Evolutionary conservation across 257 asterid species (phyloP), one percentile per base, ranked within the genome.

Genomic region (Nicotiana obtusifolia): DNA sequence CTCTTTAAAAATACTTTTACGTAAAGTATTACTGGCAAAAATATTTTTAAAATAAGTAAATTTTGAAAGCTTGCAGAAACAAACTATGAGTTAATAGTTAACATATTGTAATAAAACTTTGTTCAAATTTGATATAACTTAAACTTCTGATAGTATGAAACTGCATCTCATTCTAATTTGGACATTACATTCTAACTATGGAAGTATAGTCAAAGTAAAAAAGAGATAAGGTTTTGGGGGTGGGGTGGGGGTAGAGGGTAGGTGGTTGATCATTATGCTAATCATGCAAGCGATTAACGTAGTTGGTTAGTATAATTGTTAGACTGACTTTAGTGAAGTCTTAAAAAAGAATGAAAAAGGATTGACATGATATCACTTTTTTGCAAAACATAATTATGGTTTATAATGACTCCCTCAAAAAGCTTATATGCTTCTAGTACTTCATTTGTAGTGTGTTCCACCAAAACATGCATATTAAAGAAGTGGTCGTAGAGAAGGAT

Each of bases 331-430:
- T 75, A 61, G 28, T 62, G 54, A 82, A 22, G 53, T 33, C 44
- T 33, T 14, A 31, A 11, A 7, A 60, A 10, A 59, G 60, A 54
- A 26, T 64, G 69, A 22, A 13, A 37, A 33, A 30, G 37, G 75
- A 52, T 71, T 64, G 83, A 82, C 80, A 82, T 78, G 71, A 85
- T 77, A 22, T 78, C 64, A 56, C 77, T 79, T 82, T 82, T 85
- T 37, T 22, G 76, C 26, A 17, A 53, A 82, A 60, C 66, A 82
- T 61, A 37, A 37, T 37, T 37, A 37, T 37, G 47, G 10, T 64
- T 60, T 77, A 59, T 33, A 24, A 37, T 78, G 17, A 78, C 37
- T 76, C 57, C 56, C 10, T 37, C 47, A 37, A n/a, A 75, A 33
- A 33, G 49, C 28, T 69, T 11, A 60, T 83, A 57, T 17, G 77